Conservation (phyloP, 140 eudicot genomes). For the Oenanthe javanica region DNA sequence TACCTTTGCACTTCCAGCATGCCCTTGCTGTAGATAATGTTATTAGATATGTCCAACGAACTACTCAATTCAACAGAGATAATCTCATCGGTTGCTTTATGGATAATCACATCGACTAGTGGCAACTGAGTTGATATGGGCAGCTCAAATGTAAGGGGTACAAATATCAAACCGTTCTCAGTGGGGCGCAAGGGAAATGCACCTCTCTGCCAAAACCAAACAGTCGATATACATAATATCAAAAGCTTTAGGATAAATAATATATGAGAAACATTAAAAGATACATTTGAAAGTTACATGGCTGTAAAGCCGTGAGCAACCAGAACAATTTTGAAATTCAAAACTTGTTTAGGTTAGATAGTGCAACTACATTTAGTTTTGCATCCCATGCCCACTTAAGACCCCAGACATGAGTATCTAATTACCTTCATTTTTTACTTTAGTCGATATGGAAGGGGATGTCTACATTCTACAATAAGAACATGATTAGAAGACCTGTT, state of each 20-base stretch:
- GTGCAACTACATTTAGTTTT: background rate
- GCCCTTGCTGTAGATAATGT: constrained; percentile 54
- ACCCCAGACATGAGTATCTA: background rate
- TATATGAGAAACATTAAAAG: background rate
- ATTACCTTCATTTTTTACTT: background rate
- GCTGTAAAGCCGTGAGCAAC: background rate
- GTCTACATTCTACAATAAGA: no score
- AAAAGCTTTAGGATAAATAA: background rate
- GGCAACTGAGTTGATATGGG: constrained; percentile 55
- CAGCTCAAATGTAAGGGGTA: constrained; percentile 71
- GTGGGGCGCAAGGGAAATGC: constrained; percentile 75
- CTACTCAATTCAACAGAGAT: constrained; percentile 55
- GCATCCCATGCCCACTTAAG: background rate
- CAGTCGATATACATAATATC: constrained; percentile 11
- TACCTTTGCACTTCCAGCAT: constrained; percentile 80
- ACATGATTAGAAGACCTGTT: background rate
- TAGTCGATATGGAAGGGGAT: no score
- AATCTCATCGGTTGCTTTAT: constrained; percentile 94
- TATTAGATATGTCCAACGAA: constrained; percentile 30
- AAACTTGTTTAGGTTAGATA: background rate
- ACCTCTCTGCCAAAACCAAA: constrained; percentile 66
- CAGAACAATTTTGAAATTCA: background rate
- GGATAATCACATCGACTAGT: constrained; percentile 68
- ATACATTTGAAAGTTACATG: background rate
- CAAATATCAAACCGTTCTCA: constrained; percentile 63